Base-by-base conservation (phyloP, 2,329 filamentous ascomycete species). In the Aspergillus ochraceoroseus region DNA sequence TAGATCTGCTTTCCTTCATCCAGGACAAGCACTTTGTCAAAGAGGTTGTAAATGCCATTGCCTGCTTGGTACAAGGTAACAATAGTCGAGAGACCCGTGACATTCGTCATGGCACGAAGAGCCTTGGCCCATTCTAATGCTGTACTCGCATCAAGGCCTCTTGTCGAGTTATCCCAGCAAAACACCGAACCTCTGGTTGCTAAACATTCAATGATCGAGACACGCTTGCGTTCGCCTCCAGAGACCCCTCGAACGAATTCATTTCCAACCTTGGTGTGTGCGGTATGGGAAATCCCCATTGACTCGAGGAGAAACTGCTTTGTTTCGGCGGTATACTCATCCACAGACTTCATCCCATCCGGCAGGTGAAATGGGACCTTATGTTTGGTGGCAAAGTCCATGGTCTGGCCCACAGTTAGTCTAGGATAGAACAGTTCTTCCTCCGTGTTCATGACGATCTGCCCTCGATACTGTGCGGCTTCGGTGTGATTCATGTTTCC, bases 361-460 rank as follows among this genome's bases (percentile, higher is more conserved):
- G 82, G 79, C 48, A 84, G 83, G 56, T 84, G 79, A 54, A 83
- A 82, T 0, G 79, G 71, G 22, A 82, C 68, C 56, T 82, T 83
- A 34, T 85, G 81, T n/a, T 73, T 66, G 0, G 79, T 80, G 3
- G 81, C 76, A 38, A 82, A 75, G 39, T 32, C 70, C 50, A 75
- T 69, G 0, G 72, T 75, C 38, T 72, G 58, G 4, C 66, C 70
- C 3, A 75, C 72, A 0, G 70, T 74, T 7, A 75, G 55, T 0
- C 66, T 65, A 2, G 72, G 71, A 39, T 70, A 75, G 54, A 72
- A 73, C 6, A 71, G 43, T 38, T 75, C 72, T 32, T 74, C 71
- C 51, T 75, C 72, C 0, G 70, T 68, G 38, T 75, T 75, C 63
- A 73, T 72, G 8, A 73, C 71, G 32, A 82, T 77, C 49, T 81